phyloP scores from a whole-genome alignment of 2,329 filamentous ascomycete genomes.

The Emericellopsis cladophorae region DNA sequence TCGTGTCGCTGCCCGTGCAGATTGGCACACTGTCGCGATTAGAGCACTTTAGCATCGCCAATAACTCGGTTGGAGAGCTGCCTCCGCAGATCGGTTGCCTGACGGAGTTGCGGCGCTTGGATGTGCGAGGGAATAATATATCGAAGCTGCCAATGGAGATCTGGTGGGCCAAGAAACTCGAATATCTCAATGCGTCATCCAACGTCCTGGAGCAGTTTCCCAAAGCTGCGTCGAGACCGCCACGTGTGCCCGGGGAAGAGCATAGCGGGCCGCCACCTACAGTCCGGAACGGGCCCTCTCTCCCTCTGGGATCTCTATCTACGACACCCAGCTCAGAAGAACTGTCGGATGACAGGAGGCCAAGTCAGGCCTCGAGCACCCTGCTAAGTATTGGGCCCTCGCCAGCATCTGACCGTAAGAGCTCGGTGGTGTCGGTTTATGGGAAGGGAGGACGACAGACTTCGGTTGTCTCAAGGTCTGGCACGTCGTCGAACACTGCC shows the following conservation, averaged over 20 bases:
- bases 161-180: slow-evolving; percentile 88
- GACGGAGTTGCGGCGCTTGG: slow-evolving; percentile 70
- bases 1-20: slow-evolving; percentile 75
- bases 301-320: slow-evolving; percentile 28
- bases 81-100: slow-evolving; percentile 83
- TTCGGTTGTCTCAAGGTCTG: slow-evolving; percentile 61
- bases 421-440: slow-evolving; percentile 71
- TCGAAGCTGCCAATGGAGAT: slow-evolving; percentile 79
- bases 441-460: slow-evolving; percentile 73
- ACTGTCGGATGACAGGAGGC: slow-evolving; percentile 54
- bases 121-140: slow-evolving; percentile 89
- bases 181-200: slow-evolving; percentile 88
- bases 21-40: slow-evolving; percentile 74
- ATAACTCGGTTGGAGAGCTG: slow-evolving; percentile 75
- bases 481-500: slow-evolving; percentile 14
- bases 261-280: slow-evolving; percentile 15
- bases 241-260: slow-evolving; percentile 45
- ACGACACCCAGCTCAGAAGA: slow-evolving; percentile 68
- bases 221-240: slow-evolving; percentile 63
- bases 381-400: slow-evolving; percentile 66
- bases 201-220: slow-evolving; percentile 88
- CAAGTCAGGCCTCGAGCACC: slow-evolving; percentile 73
- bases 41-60: slow-evolving; percentile 87
- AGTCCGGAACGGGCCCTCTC: slow-evolving; percentile 26
- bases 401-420: slow-evolving; percentile 60